Conservation (phyloP, 345 rosid genomes). For the Brassica rapa region DNA sequence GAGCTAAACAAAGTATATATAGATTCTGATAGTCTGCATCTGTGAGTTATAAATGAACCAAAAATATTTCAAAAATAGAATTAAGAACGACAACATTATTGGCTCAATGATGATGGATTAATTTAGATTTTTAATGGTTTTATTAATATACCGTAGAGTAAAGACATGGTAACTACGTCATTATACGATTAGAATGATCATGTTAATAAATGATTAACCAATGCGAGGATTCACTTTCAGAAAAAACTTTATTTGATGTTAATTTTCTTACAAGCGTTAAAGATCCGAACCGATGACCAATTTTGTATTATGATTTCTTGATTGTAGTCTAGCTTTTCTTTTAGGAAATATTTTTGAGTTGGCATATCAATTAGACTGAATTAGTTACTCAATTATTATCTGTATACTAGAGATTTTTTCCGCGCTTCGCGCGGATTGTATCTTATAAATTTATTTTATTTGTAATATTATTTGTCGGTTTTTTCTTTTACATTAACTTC, state of each 20-base stretch:
- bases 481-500: no score
- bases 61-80: not conserved
- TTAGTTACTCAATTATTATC: not conserved
- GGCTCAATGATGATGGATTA: slow-evolving; percentile 13
- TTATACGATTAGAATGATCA: slow-evolving; percentile 23
- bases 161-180: slow-evolving; percentile 28
- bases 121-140: not conserved
- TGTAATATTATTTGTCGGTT: no score
- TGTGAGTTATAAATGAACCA: not conserved
- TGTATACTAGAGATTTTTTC: no score
- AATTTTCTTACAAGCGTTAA: not conserved
- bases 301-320: not conserved
- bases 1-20: not conserved
- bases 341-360: not conserved
- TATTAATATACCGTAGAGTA: slow-evolving; percentile 22
- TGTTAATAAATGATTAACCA: slow-evolving; percentile 1
- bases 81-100: slow-evolving; percentile 2
- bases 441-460: no score
- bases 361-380: not conserved
- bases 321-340: not conserved
- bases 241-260: not conserved
- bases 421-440: no score
- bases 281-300: not conserved
- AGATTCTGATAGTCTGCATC: no score
- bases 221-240: not conserved